A percentile compares a stretch with the other conserved stretches of the same genome.
Evolutionary conservation across 23 red algal genomes (phyloP).

Genomic region (Gracilaria domingensis): DNA sequence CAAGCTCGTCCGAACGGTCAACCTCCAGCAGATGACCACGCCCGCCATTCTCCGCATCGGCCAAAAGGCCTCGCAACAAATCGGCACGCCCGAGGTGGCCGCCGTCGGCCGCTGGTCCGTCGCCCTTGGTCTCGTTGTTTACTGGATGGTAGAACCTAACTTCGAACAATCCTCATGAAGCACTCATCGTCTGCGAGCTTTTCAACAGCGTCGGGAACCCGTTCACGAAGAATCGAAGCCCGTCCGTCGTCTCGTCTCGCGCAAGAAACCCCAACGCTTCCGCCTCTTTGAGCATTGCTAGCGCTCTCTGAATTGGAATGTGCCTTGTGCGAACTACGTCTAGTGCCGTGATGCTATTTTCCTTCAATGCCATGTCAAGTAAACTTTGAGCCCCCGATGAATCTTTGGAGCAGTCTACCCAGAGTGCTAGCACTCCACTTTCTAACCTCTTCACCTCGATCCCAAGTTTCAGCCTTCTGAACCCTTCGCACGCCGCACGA

Average conservation of each 20-base stretch:
- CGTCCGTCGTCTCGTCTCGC: conserved; percentile 58
- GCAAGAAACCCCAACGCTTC: conserved; percentile 49
- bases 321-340: conserved; percentile 42
- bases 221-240: conserved; percentile 66
- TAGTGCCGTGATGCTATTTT: conserved; percentile 42
- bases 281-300: conserved; percentile 61
- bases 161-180: conserved; percentile 30
- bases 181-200: neutral
- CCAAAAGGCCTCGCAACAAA: conserved; percentile 32
- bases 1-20: conserved; percentile 53
- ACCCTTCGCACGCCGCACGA: conserved; percentile 70
- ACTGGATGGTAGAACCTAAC: conserved; percentile 78
- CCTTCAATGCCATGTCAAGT: conserved; percentile 49
- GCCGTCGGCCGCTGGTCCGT: conserved; percentile 68
- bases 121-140: conserved; percentile 58
- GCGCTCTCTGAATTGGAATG: conserved; percentile 58
- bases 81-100: conserved; percentile 45
- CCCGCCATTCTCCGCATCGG: conserved; percentile 61
- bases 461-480: conserved; percentile 46
- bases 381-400: conserved; percentile 37
- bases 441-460: conserved; percentile 62
- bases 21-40: conserved; percentile 64
- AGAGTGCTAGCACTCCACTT: conserved; percentile 69
- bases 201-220: conserved; percentile 20
- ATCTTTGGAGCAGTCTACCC: conserved; percentile 50